A percentile compares a stretch with the other conserved stretches of the same genome.
phyloP scores from a whole-genome alignment of 768 basidiomycete genomes.

The Naganishia antarctica region DNA sequence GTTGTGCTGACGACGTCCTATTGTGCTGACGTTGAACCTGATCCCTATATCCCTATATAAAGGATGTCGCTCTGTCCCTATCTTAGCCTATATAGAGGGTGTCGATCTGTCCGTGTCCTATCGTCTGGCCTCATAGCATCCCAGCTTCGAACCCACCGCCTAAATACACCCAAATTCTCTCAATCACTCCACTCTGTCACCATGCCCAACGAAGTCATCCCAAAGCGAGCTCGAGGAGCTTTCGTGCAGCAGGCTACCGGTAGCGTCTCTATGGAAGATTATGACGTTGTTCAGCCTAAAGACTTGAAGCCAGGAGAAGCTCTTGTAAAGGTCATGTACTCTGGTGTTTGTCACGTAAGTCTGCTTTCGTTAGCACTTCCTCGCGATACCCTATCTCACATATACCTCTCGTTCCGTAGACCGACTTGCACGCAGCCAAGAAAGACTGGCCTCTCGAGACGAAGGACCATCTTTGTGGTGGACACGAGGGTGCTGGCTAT shows the following conservation, averaged over 20 bases:
- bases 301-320: conserved; percentile 42
- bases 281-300: conserved; percentile 40
- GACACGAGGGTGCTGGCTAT: conserved; percentile 77
- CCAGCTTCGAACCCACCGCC: too few species aligned
- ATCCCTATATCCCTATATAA: neutral
- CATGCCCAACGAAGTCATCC: conserved; percentile 5
- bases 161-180: too few species aligned
- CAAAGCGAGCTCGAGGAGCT: conserved; percentile 11
- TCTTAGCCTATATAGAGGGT: too few species aligned
- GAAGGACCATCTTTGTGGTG: conserved; percentile 40
- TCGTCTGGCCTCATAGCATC: too few species aligned
- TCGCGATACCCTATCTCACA: too few species aligned
- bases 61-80: too few species aligned
- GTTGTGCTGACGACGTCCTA: neutral
- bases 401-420: conserved; percentile 20
- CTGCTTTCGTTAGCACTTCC: too few species aligned
- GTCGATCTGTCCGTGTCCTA: too few species aligned
- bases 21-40: neutral
- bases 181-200: neutral
- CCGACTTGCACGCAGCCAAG: conserved; percentile 35
- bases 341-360: conserved; percentile 69
- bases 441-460: conserved; percentile 70
- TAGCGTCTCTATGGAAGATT: conserved; percentile 30
- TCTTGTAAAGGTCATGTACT: conserved; percentile 68
- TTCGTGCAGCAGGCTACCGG: conserved; percentile 10